These are phyloP conservation scores for Sordariomycetes sp. DNA, from an alignment of 2,329 filamentous ascomycete species.

Conservation along the genomic window DNA sequence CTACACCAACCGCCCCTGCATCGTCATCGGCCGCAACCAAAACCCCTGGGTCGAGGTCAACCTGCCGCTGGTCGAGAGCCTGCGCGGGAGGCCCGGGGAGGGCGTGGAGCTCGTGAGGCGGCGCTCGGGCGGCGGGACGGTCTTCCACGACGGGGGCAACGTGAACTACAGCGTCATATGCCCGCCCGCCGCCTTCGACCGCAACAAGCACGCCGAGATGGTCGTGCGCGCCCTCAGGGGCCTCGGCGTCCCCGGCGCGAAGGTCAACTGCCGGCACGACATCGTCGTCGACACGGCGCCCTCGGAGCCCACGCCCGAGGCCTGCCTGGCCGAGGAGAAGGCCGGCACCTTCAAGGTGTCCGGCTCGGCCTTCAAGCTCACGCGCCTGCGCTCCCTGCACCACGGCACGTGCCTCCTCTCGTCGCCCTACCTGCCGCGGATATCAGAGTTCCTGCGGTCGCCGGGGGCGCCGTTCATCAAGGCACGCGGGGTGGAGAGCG, in stretches of 20 bases:
- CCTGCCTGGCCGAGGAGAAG: not conserved
- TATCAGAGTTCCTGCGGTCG: constrained; percentile 64
- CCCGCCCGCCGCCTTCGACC: constrained; percentile 64
- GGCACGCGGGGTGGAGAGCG: constrained; percentile 82
- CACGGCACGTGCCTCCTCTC: constrained; percentile 83
- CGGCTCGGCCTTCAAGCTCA: constrained; percentile 92
- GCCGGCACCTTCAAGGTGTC: constrained; percentile 62
- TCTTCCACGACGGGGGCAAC: constrained; percentile 90
- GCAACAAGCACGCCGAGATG: constrained; percentile 86
- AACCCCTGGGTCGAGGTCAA: constrained; percentile 95
- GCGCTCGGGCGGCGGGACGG: constrained; percentile 79
- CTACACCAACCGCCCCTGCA: constrained; percentile 77
- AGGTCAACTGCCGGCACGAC: constrained; percentile 86
- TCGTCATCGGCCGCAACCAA: constrained; percentile 92
- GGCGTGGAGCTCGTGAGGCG: constrained; percentile 60
- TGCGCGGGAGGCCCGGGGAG: constrained; percentile 7
- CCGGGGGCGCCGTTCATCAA: constrained; percentile 67
- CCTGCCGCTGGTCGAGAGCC: constrained; percentile 42
- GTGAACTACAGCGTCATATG: constrained; percentile 92
- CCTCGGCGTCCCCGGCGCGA: constrained; percentile 46
- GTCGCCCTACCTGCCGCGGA: constrained; percentile 61
- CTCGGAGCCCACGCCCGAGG: not conserved
- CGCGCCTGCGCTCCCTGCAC: constrained; percentile 68
- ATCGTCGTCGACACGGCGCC: constrained; percentile 58
- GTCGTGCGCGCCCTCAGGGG: constrained; percentile 68